Conservation (phyloP, 371 early-diverging fungal species). For the Syncephalis fuscata region DNA sequence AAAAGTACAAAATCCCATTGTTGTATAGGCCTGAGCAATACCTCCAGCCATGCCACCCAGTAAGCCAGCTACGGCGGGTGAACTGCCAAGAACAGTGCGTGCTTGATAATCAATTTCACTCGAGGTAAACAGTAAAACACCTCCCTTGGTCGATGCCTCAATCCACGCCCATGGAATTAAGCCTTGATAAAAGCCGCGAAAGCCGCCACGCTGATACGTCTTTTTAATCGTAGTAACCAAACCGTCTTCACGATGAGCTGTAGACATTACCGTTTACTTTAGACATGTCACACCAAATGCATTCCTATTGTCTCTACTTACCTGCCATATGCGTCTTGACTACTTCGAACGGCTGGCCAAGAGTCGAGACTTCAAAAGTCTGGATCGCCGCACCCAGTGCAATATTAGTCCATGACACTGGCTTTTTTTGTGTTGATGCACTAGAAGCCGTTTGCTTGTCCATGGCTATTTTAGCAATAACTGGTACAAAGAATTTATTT, state of each 20-base stretch:
- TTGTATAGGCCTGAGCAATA: slow-evolving; percentile 83
- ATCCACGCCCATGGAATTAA: slow-evolving; percentile 85
- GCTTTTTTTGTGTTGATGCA: slow-evolving; percentile 5
- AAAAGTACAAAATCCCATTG: slow-evolving; percentile 98
- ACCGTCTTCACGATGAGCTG: slow-evolving; percentile 60
- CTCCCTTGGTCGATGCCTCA: slow-evolving; percentile 86
- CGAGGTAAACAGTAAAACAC: slow-evolving; percentile 84
- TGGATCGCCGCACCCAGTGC: slow-evolving; percentile 8
- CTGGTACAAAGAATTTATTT: too few species aligned
- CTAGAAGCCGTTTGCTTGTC: too few species aligned
- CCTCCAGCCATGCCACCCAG: slow-evolving; percentile 88
- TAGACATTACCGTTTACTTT: too few species aligned
- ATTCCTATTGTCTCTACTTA: not conserved
- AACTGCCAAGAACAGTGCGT: slow-evolving; percentile 25
- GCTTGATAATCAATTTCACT: slow-evolving; percentile 75
- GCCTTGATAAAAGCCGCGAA: slow-evolving; percentile 71
- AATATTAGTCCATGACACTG: slow-evolving; percentile 9
- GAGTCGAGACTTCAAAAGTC: slow-evolving; percentile 64
- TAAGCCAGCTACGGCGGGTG: slow-evolving; percentile 57
- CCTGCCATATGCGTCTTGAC: slow-evolving; percentile 71
- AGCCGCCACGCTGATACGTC: slow-evolving; percentile 62
- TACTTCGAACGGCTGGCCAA: slow-evolving; percentile 86
- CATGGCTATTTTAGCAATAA: too few species aligned
- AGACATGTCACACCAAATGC: too few species aligned
- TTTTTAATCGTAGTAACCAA: slow-evolving; percentile 35